Conservation (phyloP, 345 rosid species). For the Populus simonii region DNA sequence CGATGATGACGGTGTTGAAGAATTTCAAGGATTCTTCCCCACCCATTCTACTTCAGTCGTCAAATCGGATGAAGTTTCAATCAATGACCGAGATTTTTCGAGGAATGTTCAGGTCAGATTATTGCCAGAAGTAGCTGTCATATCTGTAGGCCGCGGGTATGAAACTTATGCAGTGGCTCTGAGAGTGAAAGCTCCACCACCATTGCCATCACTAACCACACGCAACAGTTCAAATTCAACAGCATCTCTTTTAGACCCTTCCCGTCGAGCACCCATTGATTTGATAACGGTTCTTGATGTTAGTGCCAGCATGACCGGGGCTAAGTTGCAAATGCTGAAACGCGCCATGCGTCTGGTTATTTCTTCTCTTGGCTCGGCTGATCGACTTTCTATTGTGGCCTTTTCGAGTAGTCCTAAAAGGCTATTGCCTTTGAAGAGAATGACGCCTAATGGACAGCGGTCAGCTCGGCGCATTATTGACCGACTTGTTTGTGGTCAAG, state of each 20-base stretch:
- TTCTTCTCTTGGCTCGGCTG: conserved; percentile 26
- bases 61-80: conserved; percentile 44
- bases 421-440: conserved; percentile 24
- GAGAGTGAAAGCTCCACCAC: conserved; percentile 32
- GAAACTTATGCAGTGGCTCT: conserved; percentile 28
- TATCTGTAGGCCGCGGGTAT: conserved; percentile 24
- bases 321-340: conserved; percentile 30
- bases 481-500: conserved; percentile 55
- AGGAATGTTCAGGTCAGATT: conserved; percentile 36
- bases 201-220: background rate
- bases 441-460: conserved; percentile 33
- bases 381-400: conserved; percentile 33
- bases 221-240: conserved; percentile 7
- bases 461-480: conserved; percentile 59
- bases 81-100: conserved; percentile 31
- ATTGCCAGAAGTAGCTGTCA: conserved; percentile 24
- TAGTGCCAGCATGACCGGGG: conserved; percentile 28
- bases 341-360: conserved; percentile 34
- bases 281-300: conserved; percentile 33
- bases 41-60: conserved; percentile 38
- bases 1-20: conserved; percentile 36
- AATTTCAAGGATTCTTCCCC: conserved; percentile 77
- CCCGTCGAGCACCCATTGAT: conserved; percentile 34
- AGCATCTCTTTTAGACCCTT: conserved; percentile 27
- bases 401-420: conserved; percentile 17